phyloP scores from a whole-genome alignment of 2,329 filamentous ascomycete genomes.

The Lasiodiplodia sp. region DNA sequence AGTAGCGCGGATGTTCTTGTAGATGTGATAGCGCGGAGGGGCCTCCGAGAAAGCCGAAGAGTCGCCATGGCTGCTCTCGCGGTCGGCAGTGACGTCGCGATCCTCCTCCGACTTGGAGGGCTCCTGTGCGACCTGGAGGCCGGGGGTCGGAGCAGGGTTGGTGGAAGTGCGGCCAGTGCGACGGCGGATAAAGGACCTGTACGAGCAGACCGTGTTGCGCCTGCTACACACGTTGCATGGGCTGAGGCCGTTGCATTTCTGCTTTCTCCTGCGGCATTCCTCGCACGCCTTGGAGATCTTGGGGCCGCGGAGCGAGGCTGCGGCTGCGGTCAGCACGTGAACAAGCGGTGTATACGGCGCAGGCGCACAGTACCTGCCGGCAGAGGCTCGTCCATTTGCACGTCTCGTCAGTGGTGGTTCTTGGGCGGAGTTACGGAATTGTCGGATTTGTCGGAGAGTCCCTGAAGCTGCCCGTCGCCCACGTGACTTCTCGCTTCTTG shows the following conservation, averaged over 20 bases:
- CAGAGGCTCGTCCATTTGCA: slow-evolving; percentile 23
- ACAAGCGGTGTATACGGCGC: neutral
- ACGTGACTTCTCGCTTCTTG: slow-evolving; percentile 12
- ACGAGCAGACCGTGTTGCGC: slow-evolving; percentile 27
- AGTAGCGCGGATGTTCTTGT: slow-evolving; percentile 29
- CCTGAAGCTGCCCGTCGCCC: neutral
- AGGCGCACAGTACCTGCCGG: slow-evolving; percentile 20
- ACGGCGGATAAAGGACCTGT: slow-evolving; percentile 28
- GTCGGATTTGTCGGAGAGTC: slow-evolving; percentile 17
- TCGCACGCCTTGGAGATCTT: slow-evolving; percentile 31
- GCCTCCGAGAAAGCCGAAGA: slow-evolving; percentile 19
- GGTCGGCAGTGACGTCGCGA: slow-evolving; percentile 12
- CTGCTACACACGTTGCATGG: slow-evolving; percentile 29
- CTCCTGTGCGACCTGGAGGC: neutral
- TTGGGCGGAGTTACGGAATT: slow-evolving; percentile 24
- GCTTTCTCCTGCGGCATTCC: slow-evolving; percentile 29
- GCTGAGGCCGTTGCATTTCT: slow-evolving; percentile 30
- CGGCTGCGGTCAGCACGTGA: neutral
- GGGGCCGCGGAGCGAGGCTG: slow-evolving; percentile 29
- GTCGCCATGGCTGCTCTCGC: slow-evolving; percentile 25
- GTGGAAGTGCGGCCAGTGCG: slow-evolving; percentile 22
- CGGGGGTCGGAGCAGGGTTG: slow-evolving; percentile 2
- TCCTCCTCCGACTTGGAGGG: neutral
- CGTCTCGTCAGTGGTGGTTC: slow-evolving; percentile 4
- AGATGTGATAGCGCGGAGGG: slow-evolving; percentile 30